These are phyloP conservation scores for Lachancea nothofagi DNA, from an alignment of 805 yeast genomes.

Conservation along the genomic window DNA sequence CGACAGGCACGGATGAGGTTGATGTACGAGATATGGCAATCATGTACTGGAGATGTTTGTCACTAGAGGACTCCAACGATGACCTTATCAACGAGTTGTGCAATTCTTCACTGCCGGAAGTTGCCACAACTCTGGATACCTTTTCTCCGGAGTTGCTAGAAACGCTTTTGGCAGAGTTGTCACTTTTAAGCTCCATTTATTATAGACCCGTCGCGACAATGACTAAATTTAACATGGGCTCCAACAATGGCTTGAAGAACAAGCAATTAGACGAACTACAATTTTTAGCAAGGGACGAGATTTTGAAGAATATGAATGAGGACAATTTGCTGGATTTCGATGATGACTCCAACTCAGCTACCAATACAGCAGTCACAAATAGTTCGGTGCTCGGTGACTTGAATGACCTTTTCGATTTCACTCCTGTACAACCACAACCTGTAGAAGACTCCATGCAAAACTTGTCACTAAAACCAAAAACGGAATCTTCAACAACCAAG, in stretches of 20 bases:
- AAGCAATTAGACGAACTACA: slow-evolving; percentile 73
- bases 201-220: slow-evolving; percentile 74
- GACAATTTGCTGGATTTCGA: slow-evolving; percentile 86
- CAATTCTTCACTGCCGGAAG: slow-evolving; percentile 56
- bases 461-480: slow-evolving; percentile 4
- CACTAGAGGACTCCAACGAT: slow-evolving; percentile 35
- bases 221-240: slow-evolving; percentile 39
- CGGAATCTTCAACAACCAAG: background rate
- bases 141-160: slow-evolving; percentile 66
- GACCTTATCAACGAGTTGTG: slow-evolving; percentile 25
- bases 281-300: slow-evolving; percentile 70
- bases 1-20: slow-evolving; percentile 60
- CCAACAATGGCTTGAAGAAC: slow-evolving; percentile 37
- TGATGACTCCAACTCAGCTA: slow-evolving; percentile 36
- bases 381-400: slow-evolving; percentile 56
- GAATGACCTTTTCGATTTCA: slow-evolving; percentile 59
- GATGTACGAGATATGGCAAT: slow-evolving; percentile 79
- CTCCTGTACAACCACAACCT: slow-evolving; percentile 1
- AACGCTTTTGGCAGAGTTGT: slow-evolving; percentile 65
- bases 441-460: slow-evolving; percentile 3
- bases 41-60: slow-evolving; percentile 72
- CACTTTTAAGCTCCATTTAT: slow-evolving; percentile 83
- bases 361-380: slow-evolving; percentile 15
- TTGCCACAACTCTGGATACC: slow-evolving; percentile 64
- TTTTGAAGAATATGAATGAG: slow-evolving; percentile 55